A percentile compares a stretch with the other conserved stretches of the same genome.
Evolutionary conservation across 1,284 basidiomycete genomes (phyloP).

Genomic region (Meira nashicola): DNA sequence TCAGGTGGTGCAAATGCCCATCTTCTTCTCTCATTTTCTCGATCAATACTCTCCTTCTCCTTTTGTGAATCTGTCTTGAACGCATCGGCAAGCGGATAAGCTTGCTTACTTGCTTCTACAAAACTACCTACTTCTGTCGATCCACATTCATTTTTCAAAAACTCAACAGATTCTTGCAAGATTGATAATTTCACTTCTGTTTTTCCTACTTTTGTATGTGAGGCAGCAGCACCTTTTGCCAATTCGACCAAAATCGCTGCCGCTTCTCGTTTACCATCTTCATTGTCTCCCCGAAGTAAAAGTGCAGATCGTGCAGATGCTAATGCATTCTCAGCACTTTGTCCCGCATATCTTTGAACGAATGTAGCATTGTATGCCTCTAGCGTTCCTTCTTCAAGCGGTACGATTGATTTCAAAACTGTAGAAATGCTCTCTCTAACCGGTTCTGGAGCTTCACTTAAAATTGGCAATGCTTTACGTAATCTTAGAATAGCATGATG

Average conservation of each 20-base stretch:
- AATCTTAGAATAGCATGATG: slow-evolving; percentile 70
- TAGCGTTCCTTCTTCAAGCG: neutral
- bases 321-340: neutral
- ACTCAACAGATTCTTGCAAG: no score
- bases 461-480: slow-evolving; percentile 49
- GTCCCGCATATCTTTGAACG: neutral
- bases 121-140: neutral
- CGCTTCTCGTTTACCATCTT: neutral
- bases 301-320: neutral
- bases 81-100: neutral
- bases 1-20: slow-evolving; percentile 9
- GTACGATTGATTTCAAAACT: neutral
- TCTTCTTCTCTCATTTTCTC: slow-evolving; percentile 3
- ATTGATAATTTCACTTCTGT: no score
- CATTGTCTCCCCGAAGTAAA: neutral
- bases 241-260: neutral
- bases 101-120: neutral
- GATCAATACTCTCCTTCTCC: neutral
- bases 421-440: slow-evolving; percentile 5
- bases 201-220: no score
- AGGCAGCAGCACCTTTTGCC: no score
- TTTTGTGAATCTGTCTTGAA: slow-evolving; percentile 4
- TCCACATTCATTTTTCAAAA: slow-evolving; percentile 1
- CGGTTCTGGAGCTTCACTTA: neutral
- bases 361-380: neutral